These are phyloP conservation scores for Penstemon davidsonii DNA, from an alignment of 257 asterid species.

Conservation along the genomic window DNA sequence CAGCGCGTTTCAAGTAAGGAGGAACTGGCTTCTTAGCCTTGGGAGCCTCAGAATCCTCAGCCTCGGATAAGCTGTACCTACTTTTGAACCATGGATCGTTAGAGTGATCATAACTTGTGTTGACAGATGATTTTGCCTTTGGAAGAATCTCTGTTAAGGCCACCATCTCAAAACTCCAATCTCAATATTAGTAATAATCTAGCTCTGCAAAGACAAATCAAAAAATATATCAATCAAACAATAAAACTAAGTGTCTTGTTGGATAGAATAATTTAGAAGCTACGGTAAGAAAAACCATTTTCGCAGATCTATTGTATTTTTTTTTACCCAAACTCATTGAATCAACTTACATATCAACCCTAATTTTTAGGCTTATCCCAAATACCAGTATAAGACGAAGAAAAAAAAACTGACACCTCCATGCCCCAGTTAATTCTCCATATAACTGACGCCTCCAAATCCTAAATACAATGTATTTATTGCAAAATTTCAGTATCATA, in stretches of 20 bases:
- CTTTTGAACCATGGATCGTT: conserved; percentile 60
- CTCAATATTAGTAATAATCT: not conserved
- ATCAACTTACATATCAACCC: too few relatives aligned
- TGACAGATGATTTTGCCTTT: conserved; percentile 43
- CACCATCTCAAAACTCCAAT: conserved; percentile 36
- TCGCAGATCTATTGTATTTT: too few relatives aligned
- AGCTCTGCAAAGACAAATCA: conserved; percentile 22
- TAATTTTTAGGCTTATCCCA: too few relatives aligned
- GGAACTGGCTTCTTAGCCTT: conserved; percentile 67
- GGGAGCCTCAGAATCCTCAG: conserved; percentile 48
- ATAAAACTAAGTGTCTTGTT: not conserved
- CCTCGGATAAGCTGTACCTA: conserved; percentile 55
- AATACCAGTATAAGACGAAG: too few relatives aligned
- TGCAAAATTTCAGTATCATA: too few relatives aligned
- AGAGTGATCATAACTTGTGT: conserved; percentile 46
- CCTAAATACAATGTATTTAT: too few relatives aligned
- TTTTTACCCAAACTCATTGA: too few relatives aligned
- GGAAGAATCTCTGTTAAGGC: conserved; percentile 51
- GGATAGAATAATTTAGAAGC: not conserved
- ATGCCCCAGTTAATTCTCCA: too few relatives aligned
- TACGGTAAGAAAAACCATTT: not conserved
- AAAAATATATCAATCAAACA: conserved; percentile 13
- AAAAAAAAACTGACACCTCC: too few relatives aligned
- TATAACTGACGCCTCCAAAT: too few relatives aligned
- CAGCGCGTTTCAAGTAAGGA: conserved; percentile 70